Base-by-base conservation (phyloP, 495 filamentous ascomycete genomes). In the Tuber borchii region DNA sequence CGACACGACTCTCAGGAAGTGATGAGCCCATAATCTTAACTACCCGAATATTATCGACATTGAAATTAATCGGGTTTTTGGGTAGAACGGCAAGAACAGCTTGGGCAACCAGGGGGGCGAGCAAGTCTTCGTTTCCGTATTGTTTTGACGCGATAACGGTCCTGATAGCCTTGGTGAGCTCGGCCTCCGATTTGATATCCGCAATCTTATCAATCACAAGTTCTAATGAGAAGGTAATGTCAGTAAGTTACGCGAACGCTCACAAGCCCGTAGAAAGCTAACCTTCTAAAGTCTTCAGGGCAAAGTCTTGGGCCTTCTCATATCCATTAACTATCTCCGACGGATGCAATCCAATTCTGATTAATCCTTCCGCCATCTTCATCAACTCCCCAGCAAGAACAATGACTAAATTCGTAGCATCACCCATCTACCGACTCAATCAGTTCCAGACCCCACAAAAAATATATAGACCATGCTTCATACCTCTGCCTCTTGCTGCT, bases 11-110 rank as follows among this genome's bases (percentile, higher is more conserved):
- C 85, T 98, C 94, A 82, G 93, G 92, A 82, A 98, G 87, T 83
- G 90, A 93, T 75, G 96, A 95, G 78, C 96, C 96, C 96, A 99
- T 97, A 80, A 99, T 98, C 87, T 99, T 99, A 75, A 99, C 96
- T 75, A 99, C 96, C 71, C 96, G 93, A 78, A 99, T 90, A 83
- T 98, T 99, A 87, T 99, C 96, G 79, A 99, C 96, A 85, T 98
- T 99, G 87, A 99, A 99, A 87, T 97, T 97, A 83, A 87, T 84
- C n/a, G 96, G 92, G 86, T 98, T 96, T 87, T 97, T 98, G 76
- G 96, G 96, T 70, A 98, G 89, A 6, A 99, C 96, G 71, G 93
- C 90, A 72, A 97, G 89, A 39, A 98, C 93, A 42, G 95, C 96
- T 86, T 97, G 94, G 48, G 96, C 90, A 73, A 99, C 95, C 78